Conservation (phyloP, 2,329 filamentous ascomycete species). For the Arthrocladium fulminans region DNA sequence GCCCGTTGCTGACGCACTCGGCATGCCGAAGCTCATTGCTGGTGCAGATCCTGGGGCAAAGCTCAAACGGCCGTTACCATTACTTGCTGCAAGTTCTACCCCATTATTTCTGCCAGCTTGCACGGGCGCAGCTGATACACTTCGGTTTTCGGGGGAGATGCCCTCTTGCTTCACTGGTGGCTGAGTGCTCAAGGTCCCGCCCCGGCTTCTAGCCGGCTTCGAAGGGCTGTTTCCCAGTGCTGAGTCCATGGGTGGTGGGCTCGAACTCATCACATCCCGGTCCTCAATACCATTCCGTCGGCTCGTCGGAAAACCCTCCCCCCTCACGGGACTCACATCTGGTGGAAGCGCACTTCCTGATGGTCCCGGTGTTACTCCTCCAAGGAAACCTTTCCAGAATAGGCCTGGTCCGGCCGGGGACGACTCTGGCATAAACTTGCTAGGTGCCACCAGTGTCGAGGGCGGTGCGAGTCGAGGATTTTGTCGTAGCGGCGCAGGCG, state of each 20-base stretch:
- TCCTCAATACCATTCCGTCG: slow-evolving; percentile 26
- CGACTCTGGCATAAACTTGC: slow-evolving; percentile 45
- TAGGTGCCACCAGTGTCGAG: slow-evolving; percentile 41
- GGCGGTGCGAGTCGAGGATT: slow-evolving; percentile 41
- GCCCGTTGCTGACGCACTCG: background rate
- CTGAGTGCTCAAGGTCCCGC: slow-evolving; percentile 22
- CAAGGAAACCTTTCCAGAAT: slow-evolving; percentile 42
- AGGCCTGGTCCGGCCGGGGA: slow-evolving; percentile 36
- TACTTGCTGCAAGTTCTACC: slow-evolving; percentile 7
- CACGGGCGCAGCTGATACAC: background rate
- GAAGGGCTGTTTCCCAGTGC: slow-evolving; percentile 34
- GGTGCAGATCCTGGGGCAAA: slow-evolving; percentile 11
- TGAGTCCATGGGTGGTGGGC: slow-evolving; percentile 35
- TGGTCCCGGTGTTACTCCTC: slow-evolving; percentile 23
- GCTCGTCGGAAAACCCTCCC: slow-evolving; percentile 21
- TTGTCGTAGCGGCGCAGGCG: slow-evolving; percentile 40
- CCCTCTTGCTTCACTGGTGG: slow-evolving; percentile 28
- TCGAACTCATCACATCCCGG: slow-evolving; percentile 36
- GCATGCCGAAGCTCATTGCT: background rate
- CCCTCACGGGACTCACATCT: slow-evolving; percentile 41
- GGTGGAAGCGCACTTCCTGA: slow-evolving; percentile 19
- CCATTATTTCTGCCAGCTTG: slow-evolving; percentile 8
- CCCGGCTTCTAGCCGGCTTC: slow-evolving; percentile 29
- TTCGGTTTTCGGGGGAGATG: slow-evolving; percentile 3
- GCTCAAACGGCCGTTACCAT: slow-evolving; percentile 1